Percentiles rank a stretch among this genome's conserved stretches.
phyloP scores from a whole-genome alignment of 768 basidiomycete genomes.

The Tulasnella sp. region DNA sequence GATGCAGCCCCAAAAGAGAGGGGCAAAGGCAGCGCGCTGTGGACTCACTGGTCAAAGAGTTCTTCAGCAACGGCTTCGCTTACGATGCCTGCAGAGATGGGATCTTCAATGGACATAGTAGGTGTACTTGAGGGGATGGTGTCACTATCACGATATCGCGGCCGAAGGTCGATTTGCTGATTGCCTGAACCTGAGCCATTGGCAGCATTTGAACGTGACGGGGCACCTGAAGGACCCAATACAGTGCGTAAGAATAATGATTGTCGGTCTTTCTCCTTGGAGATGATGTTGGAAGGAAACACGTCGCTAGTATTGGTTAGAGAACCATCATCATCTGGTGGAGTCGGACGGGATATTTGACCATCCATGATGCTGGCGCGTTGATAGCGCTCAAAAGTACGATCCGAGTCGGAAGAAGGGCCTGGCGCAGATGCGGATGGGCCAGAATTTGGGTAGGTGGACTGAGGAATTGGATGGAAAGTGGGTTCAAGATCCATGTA shows the following conservation, averaged over 20 bases:
- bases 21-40: neutral
- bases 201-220: slow-evolving; percentile 19
- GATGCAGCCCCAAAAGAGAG: neutral
- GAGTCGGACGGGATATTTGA: no score
- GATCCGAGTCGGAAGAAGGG: no score
- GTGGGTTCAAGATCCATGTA: no score
- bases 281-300: slow-evolving; percentile 63
- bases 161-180: no score
- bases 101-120: slow-evolving; percentile 39
- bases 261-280: slow-evolving; percentile 53
- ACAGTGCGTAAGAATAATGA: slow-evolving; percentile 78
- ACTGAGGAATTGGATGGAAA: no score
- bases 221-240: slow-evolving; percentile 42
- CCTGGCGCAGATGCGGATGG: no score
- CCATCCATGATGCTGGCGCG: no score
- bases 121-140: neutral
- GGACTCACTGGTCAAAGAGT: slow-evolving; percentile 43
- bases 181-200: neutral
- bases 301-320: slow-evolving; percentile 32
- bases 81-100: slow-evolving; percentile 57
- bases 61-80: slow-evolving; percentile 54
- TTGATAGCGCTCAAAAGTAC: no score
- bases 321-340: no score
- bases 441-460: no score
- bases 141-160: neutral